Base-by-base conservation (phyloP, 441 rosid genomes). In the Melianthus villosus region DNA sequence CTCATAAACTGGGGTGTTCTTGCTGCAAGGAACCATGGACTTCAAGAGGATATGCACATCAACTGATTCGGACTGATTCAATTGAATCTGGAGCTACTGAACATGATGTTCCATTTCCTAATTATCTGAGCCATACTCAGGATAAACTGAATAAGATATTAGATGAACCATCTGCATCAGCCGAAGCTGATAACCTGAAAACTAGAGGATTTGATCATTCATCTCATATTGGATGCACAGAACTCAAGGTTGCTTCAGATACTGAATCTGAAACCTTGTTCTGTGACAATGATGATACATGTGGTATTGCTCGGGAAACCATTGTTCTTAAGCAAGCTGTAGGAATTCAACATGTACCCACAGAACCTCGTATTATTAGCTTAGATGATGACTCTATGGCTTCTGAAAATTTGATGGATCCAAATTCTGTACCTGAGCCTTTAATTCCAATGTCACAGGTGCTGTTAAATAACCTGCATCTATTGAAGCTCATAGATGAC, bases 1-100 rank as follows among this genome's bases (percentile, higher is more conserved):
- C 16, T 47, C 46, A 42, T 15, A 28, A 39, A 9, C 22, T 8
- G 34, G 35, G 20, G 35, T 81, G 92, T 62, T 56, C 73, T 42
- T 84, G 97, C 60, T 89, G 97, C 60, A 52, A 63, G 51, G 68
- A 60, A 57, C 56, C 63, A n/a, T 65, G 71, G 66, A 42, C 42
- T 51, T 58, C 76, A 20, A 67, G 44, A 61, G 60, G 50, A 26
- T 41, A 44, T 25, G 30, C 44, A 35, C 44, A 44, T 34, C 62
- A 45, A 11, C 49, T 65, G 60, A 41, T 58, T 40, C 58, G 35
- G 47, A 58, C 53, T 16, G 50, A 40, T 48, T 54, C 64, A 9
- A 16, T 31, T 45, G 57, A 16, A 36, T 49, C 46, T 18, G 57
- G 35, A 38, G 55, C 30, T 37, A 19, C 51, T 31, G 57, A 54